Base-by-base conservation (phyloP, 257 asterid genomes). In the Henckelia pumila region DNA sequence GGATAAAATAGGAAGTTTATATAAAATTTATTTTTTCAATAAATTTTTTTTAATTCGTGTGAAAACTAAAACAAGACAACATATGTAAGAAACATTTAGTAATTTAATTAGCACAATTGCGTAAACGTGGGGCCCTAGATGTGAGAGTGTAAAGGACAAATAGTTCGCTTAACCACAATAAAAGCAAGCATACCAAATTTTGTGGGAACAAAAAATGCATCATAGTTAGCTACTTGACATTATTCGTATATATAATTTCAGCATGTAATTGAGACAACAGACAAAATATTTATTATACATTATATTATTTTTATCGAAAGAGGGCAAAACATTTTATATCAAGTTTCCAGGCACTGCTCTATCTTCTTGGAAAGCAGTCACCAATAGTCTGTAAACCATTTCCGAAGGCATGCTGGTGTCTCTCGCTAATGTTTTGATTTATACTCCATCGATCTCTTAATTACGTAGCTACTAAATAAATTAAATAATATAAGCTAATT, bases 321-420 rank as follows among this genome's bases (percentile, higher is more conserved):
- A 44, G 58, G 76, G 78, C 69, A 68, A 77, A 74, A 75, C 81
- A 76, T 73, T 55, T 61, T 44, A 44, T 14, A 44, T 44, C 52
- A 44, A 44, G 52, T 44, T 44, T 44, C 52, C 52, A 44, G 9
- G 19, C 52, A 14, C 19, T 44, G 52, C 19, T 44, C 19, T 47
- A 47, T 47, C 8, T 47, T 47, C 55, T 47, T 16, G 55, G 55
- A 47, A 47, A 47, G 47, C 16, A 35, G 47, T 35, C 47, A 35
- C 16, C 47, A 10, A 35, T 35, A 35, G 20, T 47, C 8, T 47
- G 19, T 40, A 47, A 40, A 40, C 52, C n/a, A 40, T 14, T 40
- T 40, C 50, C 17, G 17, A 13, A 40, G n/a, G 50, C 20, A 44
- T 47, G 21, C 17, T 47, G n/a, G n/a, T 47, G 53, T 16, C 20